phyloP scores from a whole-genome alignment of 1,139 yeast species.

The Yamadazyma atmosphaerica region DNA sequence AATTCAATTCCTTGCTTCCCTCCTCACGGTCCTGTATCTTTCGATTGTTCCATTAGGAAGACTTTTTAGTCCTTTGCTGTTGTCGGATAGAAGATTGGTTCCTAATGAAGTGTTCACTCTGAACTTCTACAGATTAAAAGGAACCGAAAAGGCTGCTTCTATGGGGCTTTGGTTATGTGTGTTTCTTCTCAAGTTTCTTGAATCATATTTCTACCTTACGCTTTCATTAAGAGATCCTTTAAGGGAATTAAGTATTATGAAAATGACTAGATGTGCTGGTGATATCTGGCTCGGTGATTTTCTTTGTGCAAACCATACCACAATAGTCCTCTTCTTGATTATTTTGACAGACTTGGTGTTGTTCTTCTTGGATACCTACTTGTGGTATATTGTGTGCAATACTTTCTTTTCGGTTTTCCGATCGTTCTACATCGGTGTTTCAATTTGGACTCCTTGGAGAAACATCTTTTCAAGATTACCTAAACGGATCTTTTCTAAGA shows the following conservation, averaged over 20 bases:
- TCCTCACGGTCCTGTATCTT: constrained; percentile 42
- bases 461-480: constrained; percentile 53
- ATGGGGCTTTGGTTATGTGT: constrained; percentile 49
- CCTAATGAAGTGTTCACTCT: constrained; percentile 39
- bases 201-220: constrained; percentile 53
- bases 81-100: constrained; percentile 22
- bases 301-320: constrained; percentile 42
- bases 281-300: constrained; percentile 42
- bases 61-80: constrained; percentile 29
- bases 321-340: constrained; percentile 37
- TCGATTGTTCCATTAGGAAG: constrained; percentile 48
- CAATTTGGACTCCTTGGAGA: constrained; percentile 62
- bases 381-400: constrained; percentile 59
- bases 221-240: constrained; percentile 49
- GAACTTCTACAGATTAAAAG: constrained; percentile 35
- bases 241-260: constrained; percentile 46
- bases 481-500: constrained; percentile 48
- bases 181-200: constrained; percentile 47
- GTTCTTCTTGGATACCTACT: constrained; percentile 53
- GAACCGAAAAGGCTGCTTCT: constrained; percentile 42
- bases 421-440: constrained; percentile 51
- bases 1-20: constrained; percentile 45
- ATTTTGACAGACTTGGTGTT: constrained; percentile 44
- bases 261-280: constrained; percentile 41
- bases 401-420: constrained; percentile 50